phyloP scores from a whole-genome alignment of 2,329 filamentous ascomycete species.

The Tolypocladium sp. region DNA sequence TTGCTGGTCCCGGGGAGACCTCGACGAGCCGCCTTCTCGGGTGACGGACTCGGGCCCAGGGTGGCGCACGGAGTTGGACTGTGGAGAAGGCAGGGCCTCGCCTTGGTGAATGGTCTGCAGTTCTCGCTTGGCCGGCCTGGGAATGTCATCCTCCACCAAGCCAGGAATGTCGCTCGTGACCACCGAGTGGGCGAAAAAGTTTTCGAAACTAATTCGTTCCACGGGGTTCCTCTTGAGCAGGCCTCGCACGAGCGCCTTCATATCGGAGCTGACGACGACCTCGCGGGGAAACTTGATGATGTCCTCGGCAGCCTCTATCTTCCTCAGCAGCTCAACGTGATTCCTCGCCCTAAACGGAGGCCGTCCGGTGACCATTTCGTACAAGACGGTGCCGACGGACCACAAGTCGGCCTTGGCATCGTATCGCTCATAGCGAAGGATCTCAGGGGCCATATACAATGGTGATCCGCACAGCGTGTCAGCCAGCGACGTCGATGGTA shows the following conservation, averaged over 20 bases:
- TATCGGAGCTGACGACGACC: constrained; percentile 58
- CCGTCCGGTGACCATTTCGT: constrained; percentile 86
- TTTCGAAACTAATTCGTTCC: constrained; percentile 76
- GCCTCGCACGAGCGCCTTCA: constrained; percentile 72
- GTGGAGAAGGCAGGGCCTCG: constrained; percentile 17
- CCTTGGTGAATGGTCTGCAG: constrained; percentile 21
- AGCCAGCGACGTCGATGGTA: constrained; percentile 83
- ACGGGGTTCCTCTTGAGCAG: constrained; percentile 80
- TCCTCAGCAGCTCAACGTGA: constrained; percentile 85
- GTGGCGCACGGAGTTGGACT: constrained; percentile 21
- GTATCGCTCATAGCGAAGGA: constrained; percentile 93
- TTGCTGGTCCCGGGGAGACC: constrained; percentile 32
- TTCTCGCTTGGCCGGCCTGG: constrained; percentile 28
- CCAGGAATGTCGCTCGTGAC: constrained; percentile 71
- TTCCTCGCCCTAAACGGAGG: constrained; percentile 90
- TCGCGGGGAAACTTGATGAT: constrained; percentile 74
- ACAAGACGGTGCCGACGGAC: constrained; percentile 93
- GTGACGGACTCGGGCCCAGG: constrained; percentile 22
- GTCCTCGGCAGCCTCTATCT: constrained; percentile 85
- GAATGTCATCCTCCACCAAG: constrained; percentile 67
- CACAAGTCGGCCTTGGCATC: constrained; percentile 94
- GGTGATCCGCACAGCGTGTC: constrained; percentile 96
- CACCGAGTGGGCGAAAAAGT: constrained; percentile 71
- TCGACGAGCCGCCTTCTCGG: constrained; percentile 22
- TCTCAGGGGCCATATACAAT: constrained; percentile 97